Base-by-base conservation (phyloP, 2,329 filamentous ascomycete genomes). In the Meredithiella fracta region DNA sequence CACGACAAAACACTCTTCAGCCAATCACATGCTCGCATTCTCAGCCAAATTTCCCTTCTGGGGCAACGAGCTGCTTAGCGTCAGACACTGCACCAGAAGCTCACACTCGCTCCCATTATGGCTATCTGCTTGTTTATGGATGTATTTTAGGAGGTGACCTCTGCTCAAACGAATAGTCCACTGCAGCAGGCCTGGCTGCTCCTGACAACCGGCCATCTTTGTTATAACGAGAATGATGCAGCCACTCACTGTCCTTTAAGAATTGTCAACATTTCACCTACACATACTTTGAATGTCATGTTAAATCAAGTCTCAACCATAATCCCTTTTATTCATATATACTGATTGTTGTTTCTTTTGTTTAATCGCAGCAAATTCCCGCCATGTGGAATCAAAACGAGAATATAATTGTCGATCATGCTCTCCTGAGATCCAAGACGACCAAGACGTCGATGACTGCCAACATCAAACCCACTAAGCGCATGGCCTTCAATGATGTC, bases 401-500 rank as follows among this genome's bases (percentile, higher is more conserved):
- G 69, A 92, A 92, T 68, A 69, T 74, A 58, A 68, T 73, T 52
- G 70, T 74, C 55, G 67, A 72, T 55, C 80, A 67, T 68, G 83
- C 69, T 69, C 77, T 75, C 62, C 40, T 44, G 40, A 44, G 40
- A 44, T 86, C 70, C 63, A 72, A 65, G 55, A 51, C 55, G 34
- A 37, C 54, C 47, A 56, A 54, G 40, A 62, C 61, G 50, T 73
- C 73, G 62, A 64, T 78, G 59, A 75, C 75, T 55, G 74, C 78
- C 57, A 51, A 31, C 49, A 29, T 11, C 25, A 51, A 51, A 25
- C 40, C 40, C 15, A 74, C 82, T 56, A 92, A 90, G 72, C 82
- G 89, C 62, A 81, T 82, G 60, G 86, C 81, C 11, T 89, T 94
- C 68, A 85, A 79, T 52, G 89, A 94, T 66, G 77, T 92, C 60